A percentile compares a stretch with the other conserved stretches of the same genome.
phyloP scores from a whole-genome alignment of 345 rosid species.

The Ceriops zippeliana region DNA sequence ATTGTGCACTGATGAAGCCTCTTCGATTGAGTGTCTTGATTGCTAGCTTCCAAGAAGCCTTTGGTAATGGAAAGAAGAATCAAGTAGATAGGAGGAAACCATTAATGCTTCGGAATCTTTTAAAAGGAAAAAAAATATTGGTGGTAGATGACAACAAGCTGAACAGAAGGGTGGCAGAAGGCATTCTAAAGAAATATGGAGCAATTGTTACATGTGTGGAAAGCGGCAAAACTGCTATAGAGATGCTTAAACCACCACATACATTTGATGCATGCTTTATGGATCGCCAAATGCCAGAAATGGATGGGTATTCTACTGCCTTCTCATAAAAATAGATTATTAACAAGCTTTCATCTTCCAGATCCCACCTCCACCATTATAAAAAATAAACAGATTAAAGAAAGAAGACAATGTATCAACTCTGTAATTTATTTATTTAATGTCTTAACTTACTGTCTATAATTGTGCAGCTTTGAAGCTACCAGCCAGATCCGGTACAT shows the following conservation, averaged over 20 bases:
- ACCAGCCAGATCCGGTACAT: constrained; percentile 57
- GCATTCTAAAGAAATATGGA: constrained; percentile 68
- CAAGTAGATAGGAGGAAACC: constrained; percentile 41
- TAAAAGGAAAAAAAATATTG: constrained; percentile 59
- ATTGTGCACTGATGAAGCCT: constrained; percentile 66
- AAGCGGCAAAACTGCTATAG: constrained; percentile 66
- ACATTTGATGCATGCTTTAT: constrained; percentile 85
- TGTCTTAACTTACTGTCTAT: neutral
- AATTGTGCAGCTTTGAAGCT: constrained; percentile 72
- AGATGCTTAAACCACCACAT: constrained; percentile 77
- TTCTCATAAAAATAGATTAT: constrained; percentile 3
- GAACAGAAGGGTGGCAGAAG: constrained; percentile 93
- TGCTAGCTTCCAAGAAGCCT: constrained; percentile 69
- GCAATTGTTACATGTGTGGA: constrained; percentile 81
- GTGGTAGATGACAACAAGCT: constrained; percentile 91
- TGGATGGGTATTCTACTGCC: constrained; percentile 67
- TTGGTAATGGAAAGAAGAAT: constrained; percentile 54
- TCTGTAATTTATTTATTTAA: neutral
- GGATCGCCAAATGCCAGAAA: constrained; percentile 98
- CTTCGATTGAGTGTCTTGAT: constrained; percentile 61
- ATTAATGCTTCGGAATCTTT: constrained; percentile 46
- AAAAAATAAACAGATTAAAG: no score
- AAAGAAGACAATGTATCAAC: no score
- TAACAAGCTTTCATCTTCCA: no score
- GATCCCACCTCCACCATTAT: no score